Percentiles rank a stretch among this genome's conserved stretches.
phyloP scores from a whole-genome alignment of 495 filamentous ascomycete species.

The Cairneyella variabilis region DNA sequence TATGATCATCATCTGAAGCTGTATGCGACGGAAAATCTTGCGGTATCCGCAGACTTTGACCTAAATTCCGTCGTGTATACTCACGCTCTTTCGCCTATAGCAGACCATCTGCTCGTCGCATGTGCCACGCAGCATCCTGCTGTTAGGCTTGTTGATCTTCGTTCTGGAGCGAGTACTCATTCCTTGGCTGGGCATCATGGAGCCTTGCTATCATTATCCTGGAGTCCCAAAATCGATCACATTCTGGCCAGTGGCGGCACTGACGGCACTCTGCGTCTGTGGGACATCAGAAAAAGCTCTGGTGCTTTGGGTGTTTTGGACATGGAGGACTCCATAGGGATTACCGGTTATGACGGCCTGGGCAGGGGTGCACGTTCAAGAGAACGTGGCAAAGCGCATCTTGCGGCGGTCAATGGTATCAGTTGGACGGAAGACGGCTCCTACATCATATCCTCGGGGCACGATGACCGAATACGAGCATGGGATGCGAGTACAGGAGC shows the following conservation, averaged over 20 bases:
- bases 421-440: slow-evolving; percentile 76
- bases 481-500: slow-evolving; percentile 77
- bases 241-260: slow-evolving; percentile 72
- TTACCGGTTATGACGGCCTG: slow-evolving; percentile 43
- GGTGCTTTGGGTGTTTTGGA: slow-evolving; percentile 72
- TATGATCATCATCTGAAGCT: slow-evolving; percentile 82
- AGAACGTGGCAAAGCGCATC: slow-evolving; percentile 60
- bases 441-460: slow-evolving; percentile 72
- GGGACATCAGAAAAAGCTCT: slow-evolving; percentile 76
- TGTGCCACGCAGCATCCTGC: slow-evolving; percentile 78
- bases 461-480: slow-evolving; percentile 76
- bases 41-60: slow-evolving; percentile 61
- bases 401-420: slow-evolving; percentile 75
- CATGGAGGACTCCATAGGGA: slow-evolving; percentile 72
- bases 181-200: slow-evolving; percentile 70
- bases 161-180: slow-evolving; percentile 72
- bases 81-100: slow-evolving; percentile 71
- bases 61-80: slow-evolving; percentile 70
- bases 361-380: slow-evolving; percentile 44
- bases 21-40: slow-evolving; percentile 62
- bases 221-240: slow-evolving; percentile 75
- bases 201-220: slow-evolving; percentile 67
- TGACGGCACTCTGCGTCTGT: slow-evolving; percentile 76
- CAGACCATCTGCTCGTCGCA: slow-evolving; percentile 69
- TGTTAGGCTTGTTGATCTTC: slow-evolving; percentile 77